phyloP scores from a whole-genome alignment of 345 rosid genomes.

The Corchorus olitorius region DNA sequence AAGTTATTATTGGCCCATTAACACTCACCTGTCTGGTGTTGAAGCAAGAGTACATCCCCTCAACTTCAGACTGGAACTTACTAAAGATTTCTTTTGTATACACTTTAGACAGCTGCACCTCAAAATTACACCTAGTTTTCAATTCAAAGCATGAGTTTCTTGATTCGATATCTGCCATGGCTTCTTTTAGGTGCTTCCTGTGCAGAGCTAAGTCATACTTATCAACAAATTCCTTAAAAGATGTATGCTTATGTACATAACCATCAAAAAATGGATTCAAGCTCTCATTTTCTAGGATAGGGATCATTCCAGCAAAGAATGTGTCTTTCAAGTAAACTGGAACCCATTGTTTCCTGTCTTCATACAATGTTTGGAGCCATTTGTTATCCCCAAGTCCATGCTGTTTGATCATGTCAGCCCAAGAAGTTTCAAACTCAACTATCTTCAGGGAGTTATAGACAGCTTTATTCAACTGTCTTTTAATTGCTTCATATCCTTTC shows the following conservation, averaged over 20 bases:
- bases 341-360: slow-evolving; percentile 51
- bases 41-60: slow-evolving; percentile 56
- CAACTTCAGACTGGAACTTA: slow-evolving; percentile 56
- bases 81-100: slow-evolving; percentile 46
- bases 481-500: slow-evolving; percentile 47
- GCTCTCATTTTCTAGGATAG: slow-evolving; percentile 47
- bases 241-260: slow-evolving; percentile 60
- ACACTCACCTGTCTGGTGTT: slow-evolving; percentile 46
- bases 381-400: slow-evolving; percentile 48
- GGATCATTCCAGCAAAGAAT: slow-evolving; percentile 56
- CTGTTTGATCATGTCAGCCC: slow-evolving; percentile 45
- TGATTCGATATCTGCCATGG: slow-evolving; percentile 47
- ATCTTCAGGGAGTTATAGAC: slow-evolving; percentile 50
- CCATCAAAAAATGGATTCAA: slow-evolving; percentile 57
- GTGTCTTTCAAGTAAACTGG: slow-evolving; percentile 57
- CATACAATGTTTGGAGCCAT: slow-evolving; percentile 52
- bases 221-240: slow-evolving; percentile 60
- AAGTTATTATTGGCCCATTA: slow-evolving; percentile 44
- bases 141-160: slow-evolving; percentile 39
- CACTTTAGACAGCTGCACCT: slow-evolving; percentile 49
- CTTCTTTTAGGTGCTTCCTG: slow-evolving; percentile 54
- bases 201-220: slow-evolving; percentile 53
- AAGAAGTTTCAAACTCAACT: slow-evolving; percentile 50
- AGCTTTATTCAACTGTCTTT: slow-evolving; percentile 39
- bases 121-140: slow-evolving; percentile 52